These are phyloP conservation scores for Neodidymelliopsis sp. DNA, from an alignment of 2,329 filamentous ascomycete genomes.

Conservation along the genomic window DNA sequence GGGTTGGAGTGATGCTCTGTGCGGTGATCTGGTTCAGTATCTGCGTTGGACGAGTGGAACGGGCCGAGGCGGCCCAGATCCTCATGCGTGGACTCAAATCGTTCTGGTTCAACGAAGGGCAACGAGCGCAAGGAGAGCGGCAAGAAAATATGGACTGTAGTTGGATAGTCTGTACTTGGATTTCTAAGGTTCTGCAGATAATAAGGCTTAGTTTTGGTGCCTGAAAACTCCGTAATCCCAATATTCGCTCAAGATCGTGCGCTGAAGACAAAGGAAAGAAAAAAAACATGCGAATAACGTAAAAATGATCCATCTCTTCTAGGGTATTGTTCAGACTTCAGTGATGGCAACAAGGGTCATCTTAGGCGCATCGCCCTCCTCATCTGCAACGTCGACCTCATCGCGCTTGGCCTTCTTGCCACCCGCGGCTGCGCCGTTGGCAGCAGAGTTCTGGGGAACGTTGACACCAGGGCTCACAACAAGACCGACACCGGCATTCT, in stretches of 20 bases:
- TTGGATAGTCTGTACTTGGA: constrained; percentile 7
- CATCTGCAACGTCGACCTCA: constrained; percentile 43
- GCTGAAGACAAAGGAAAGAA: constrained; percentile 10
- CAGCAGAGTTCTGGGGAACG: constrained; percentile 48
- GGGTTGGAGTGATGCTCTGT: constrained; percentile 1
- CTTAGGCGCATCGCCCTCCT: constrained; percentile 44
- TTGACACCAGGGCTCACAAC: constrained; percentile 50
- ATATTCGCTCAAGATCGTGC: constrained; percentile 11
- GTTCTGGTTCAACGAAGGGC: background rate
- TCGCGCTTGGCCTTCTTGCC: constrained; percentile 33
- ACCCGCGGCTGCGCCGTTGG: constrained; percentile 37
- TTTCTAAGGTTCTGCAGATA: background rate
- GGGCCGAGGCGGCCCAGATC: constrained; percentile 8
- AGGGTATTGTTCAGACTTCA: constrained; percentile 38
- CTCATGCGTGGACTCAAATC: too few species aligned
- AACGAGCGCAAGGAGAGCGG: background rate
- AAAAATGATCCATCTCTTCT: constrained; percentile 2
- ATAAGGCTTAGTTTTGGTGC: background rate
- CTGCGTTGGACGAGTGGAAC: constrained; percentile 4
- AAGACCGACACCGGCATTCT: constrained; percentile 53
- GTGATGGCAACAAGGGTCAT: constrained; percentile 52
- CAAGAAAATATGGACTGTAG: background rate
- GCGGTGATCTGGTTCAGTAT: background rate
- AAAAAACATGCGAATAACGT: background rate
- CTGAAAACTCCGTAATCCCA: constrained; percentile 7